phyloP scores from a whole-genome alignment of 805 yeast species.

The Lachancea fermentati region DNA sequence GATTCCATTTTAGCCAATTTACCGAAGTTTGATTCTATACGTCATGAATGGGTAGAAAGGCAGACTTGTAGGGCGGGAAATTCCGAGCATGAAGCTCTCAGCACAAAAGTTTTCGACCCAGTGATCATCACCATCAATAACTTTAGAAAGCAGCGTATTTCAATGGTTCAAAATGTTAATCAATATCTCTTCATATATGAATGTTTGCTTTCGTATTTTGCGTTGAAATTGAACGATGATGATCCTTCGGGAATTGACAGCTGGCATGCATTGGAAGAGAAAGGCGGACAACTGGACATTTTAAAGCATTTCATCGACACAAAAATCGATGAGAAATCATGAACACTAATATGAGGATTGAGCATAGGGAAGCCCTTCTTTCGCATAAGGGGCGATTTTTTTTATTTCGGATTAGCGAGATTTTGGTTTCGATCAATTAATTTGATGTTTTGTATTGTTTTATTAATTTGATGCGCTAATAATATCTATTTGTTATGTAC shows the following conservation, averaged over 20 bases:
- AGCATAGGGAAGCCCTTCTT: too few species aligned
- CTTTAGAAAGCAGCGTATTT: constrained; percentile 67
- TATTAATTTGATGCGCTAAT: too few species aligned
- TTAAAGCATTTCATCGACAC: constrained; percentile 13
- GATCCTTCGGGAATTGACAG: not conserved
- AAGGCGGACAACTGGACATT: constrained; percentile 9
- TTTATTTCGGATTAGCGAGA: too few species aligned
- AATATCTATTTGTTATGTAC: too few species aligned
- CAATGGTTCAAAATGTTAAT: constrained; percentile 79
- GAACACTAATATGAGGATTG: too few species aligned
- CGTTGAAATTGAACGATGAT: constrained; percentile 1
- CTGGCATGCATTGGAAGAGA: constrained; percentile 2
- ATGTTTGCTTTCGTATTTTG: constrained; percentile 33
- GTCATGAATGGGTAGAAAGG: constrained; percentile 13
- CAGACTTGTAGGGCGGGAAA: constrained; percentile 1
- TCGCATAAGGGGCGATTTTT: too few species aligned
- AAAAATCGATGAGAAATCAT: constrained; percentile 2
- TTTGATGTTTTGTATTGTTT: too few species aligned
- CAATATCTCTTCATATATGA: constrained; percentile 76
- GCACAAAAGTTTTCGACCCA: constrained; percentile 38
- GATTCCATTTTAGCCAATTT: constrained; percentile 49
- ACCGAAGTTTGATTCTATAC: constrained; percentile 18
- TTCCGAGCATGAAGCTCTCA: not conserved
- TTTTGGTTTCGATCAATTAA: too few species aligned
- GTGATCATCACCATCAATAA: constrained; percentile 57